A percentile compares a stretch with the other conserved stretches of the same genome.
phyloP scores from a whole-genome alignment of 106 monocot genomes.

The Apostasia shenzhenica region DNA sequence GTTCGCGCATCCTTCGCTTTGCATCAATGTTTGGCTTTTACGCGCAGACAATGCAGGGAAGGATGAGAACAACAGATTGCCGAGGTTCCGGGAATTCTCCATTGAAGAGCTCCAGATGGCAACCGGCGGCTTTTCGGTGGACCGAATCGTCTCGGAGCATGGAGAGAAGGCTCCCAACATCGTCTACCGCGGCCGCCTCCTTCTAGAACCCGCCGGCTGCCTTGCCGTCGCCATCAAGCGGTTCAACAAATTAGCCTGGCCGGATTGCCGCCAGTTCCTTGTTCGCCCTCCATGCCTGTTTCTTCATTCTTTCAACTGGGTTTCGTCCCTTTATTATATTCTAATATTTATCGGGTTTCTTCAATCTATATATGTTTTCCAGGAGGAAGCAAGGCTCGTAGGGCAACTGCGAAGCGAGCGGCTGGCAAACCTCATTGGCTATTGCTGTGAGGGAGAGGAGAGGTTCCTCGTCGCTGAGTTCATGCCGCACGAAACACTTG shows the following conservation, averaged over 20 bases:
- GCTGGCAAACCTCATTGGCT: slow-evolving; percentile 61
- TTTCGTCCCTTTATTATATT: neutral
- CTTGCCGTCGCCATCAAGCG: slow-evolving; percentile 28
- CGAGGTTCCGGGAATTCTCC: neutral
- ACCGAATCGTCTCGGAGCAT: slow-evolving; percentile 37
- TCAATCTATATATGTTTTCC: neutral
- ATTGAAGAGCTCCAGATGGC: neutral
- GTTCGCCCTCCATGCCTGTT: neutral
- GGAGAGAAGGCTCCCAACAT: slow-evolving; percentile 43
- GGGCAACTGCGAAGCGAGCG: slow-evolving; percentile 38
- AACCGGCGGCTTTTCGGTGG: slow-evolving; percentile 20
- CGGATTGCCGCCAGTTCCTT: slow-evolving; percentile 29
- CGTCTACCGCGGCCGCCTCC: slow-evolving; percentile 17
- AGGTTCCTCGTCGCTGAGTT: slow-evolving; percentile 43
- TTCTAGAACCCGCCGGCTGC: neutral
- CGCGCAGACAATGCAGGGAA: neutral
- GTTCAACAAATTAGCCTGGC: slow-evolving; percentile 36
- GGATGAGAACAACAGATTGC: neutral
- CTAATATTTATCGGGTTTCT: no score
- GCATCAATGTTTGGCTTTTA: neutral
- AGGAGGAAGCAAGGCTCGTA: slow-evolving; percentile 62
- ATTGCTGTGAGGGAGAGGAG: slow-evolving; percentile 66
- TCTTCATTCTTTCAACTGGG: neutral
- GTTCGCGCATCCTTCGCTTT: neutral
- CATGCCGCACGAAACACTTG: slow-evolving; percentile 32